Evolutionary conservation across 495 filamentous ascomycete genomes (phyloP).

Genomic region (Collariella sp.): DNA sequence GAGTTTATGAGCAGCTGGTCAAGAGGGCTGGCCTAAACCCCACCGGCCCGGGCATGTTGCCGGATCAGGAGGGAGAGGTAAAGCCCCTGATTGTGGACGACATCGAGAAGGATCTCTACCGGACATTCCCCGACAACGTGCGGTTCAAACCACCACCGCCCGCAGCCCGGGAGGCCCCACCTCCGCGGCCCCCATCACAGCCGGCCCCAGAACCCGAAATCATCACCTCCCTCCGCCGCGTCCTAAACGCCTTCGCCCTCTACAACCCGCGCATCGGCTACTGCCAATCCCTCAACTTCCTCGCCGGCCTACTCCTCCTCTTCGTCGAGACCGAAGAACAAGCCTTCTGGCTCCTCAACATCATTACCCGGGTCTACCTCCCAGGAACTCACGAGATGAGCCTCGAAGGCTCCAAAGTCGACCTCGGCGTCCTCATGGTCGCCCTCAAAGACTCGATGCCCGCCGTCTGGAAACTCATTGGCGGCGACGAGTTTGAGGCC

Average conservation of each 20-base stretch:
- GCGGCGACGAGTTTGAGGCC: constrained; percentile 53
- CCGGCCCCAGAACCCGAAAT: constrained; percentile 61
- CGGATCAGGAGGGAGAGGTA: constrained; percentile 35
- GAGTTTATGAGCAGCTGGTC: constrained; percentile 64
- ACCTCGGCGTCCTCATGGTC: constrained; percentile 88
- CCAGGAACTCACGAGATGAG: constrained; percentile 89
- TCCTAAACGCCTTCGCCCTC: constrained; percentile 81
- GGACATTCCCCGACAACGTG: constrained; percentile 93
- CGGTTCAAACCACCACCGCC: constrained; percentile 62
- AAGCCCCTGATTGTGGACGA: constrained; percentile 70
- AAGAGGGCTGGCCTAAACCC: constrained; percentile 30
- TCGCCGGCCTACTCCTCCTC: constrained; percentile 88
- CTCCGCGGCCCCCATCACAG: constrained; percentile 8
- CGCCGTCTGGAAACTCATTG: constrained; percentile 78
- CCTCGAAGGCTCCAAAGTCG: constrained; percentile 87
- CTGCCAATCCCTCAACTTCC: constrained; percentile 94
- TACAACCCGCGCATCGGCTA: constrained; percentile 88
- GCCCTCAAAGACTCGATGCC: constrained; percentile 76
- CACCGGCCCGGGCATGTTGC: constrained; percentile 9
- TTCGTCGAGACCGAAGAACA: constrained; percentile 85
- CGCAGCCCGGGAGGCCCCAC: not conserved
- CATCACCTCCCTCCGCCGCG: constrained; percentile 69
- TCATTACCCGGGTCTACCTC: constrained; percentile 79
- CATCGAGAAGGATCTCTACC: constrained; percentile 89
- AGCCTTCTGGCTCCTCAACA: constrained; percentile 87